Percentiles rank a stretch among this genome's conserved stretches.
Evolutionary conservation across 306 rosid species (phyloP).

Genomic region (Gillenia trifoliata): DNA sequence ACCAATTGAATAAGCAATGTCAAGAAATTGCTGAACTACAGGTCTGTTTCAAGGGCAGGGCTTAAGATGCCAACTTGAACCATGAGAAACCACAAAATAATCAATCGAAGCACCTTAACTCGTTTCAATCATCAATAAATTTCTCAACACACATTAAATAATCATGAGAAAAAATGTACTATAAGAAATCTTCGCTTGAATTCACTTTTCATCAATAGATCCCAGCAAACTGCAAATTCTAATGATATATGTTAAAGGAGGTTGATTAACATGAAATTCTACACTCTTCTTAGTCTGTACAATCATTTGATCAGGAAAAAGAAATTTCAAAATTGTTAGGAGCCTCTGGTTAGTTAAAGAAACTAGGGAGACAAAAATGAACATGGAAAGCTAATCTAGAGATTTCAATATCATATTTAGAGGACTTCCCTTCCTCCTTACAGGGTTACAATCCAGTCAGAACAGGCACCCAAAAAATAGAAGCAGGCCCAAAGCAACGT

Average conservation of each 20-base stretch:
- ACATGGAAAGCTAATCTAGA: not conserved
- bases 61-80: not conserved
- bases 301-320: too few species aligned
- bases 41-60: not conserved
- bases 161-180: too few species aligned
- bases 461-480: conserved; percentile 5
- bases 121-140: not conserved
- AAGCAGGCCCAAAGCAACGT: conserved; percentile 70
- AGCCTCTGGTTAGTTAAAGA: too few species aligned
- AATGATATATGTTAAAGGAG: too few species aligned
- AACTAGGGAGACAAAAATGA: not conserved
- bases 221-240: too few species aligned
- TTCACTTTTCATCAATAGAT: too few species aligned
- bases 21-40: not conserved
- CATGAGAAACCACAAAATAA: not conserved
- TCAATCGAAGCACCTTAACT: not conserved
- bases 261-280: too few species aligned
- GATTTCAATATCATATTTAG: not conserved
- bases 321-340: too few species aligned
- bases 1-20: too few species aligned
- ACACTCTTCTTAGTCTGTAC: too few species aligned
- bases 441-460: not conserved
- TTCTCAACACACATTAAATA: not conserved
- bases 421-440: not conserved
- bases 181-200: too few species aligned